Conservation (phyloP, 805 yeast species). For the Kluyveromyces lactis region DNA sequence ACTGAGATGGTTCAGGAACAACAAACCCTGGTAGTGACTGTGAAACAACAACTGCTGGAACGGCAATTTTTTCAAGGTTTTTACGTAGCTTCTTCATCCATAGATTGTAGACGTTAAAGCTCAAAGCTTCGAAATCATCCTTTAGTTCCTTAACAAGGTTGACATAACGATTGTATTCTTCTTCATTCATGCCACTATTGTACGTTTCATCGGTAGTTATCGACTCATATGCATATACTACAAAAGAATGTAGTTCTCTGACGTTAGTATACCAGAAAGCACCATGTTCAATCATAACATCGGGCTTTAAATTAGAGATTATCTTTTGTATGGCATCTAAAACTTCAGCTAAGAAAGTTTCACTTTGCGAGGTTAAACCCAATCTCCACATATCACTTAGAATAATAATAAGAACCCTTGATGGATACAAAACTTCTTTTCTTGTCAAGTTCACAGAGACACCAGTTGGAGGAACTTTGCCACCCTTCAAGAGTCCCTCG, state of each 20-base stretch:
- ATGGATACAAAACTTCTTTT: slow-evolving; percentile 92
- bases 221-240: slow-evolving; percentile 88
- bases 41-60: slow-evolving; percentile 90
- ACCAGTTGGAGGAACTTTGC: slow-evolving; percentile 79
- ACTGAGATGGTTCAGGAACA: slow-evolving; percentile 73
- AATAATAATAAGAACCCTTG: slow-evolving; percentile 85
- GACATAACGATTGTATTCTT: slow-evolving; percentile 83
- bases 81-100: slow-evolving; percentile 96
- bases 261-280: slow-evolving; percentile 97
- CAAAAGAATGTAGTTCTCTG: slow-evolving; percentile 91
- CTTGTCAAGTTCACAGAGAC: slow-evolving; percentile 75
- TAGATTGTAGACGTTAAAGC: slow-evolving; percentile 89
- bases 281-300: slow-evolving; percentile 81
- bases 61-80: slow-evolving; percentile 80
- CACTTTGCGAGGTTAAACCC: slow-evolving; percentile 87
- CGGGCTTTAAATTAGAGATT: slow-evolving; percentile 73
- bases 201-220: slow-evolving; percentile 76
- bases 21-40: slow-evolving; percentile 95
- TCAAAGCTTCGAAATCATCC: slow-evolving; percentile 88
- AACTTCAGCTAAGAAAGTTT: slow-evolving; percentile 82
- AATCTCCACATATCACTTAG: slow-evolving; percentile 97
- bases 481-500: slow-evolving; percentile 74
- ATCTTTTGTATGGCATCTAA: slow-evolving; percentile 78
- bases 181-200: slow-evolving; percentile 77
- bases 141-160: slow-evolving; percentile 83